Percentiles rank a stretch among this genome's conserved stretches.
phyloP scores from a whole-genome alignment of 2,329 filamentous ascomycete genomes.

The Xylaria sp. region DNA sequence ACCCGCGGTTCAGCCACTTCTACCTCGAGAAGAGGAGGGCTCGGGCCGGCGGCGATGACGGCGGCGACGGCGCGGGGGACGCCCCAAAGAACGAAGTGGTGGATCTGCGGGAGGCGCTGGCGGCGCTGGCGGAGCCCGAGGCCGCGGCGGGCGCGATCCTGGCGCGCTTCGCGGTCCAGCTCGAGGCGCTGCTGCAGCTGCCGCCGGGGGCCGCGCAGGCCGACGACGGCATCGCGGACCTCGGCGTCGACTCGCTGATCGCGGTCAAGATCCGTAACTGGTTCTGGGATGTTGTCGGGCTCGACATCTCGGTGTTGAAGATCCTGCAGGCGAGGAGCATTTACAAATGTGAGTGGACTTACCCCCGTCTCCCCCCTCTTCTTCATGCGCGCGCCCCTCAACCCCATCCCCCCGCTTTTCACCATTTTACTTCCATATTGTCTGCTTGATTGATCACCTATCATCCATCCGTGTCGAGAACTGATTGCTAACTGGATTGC shows the following conservation, averaged over 20 bases:
- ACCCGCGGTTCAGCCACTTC: constrained; percentile 48
- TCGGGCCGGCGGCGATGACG: constrained; percentile 17
- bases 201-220: constrained; percentile 33
- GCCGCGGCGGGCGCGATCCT: constrained; percentile 33
- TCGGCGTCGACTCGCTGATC: constrained; percentile 46
- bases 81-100: constrained; percentile 14
- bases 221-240: constrained; percentile 39
- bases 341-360: constrained; percentile 23
- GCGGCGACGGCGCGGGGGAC: not conserved
- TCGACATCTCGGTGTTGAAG: constrained; percentile 38
- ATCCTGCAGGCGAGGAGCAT: constrained; percentile 35
- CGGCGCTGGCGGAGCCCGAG: constrained; percentile 19
- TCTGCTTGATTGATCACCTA: not conserved
- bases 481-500: not conserved
- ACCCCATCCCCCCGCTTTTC: too few species aligned
- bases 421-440: not conserved
- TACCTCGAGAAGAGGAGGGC: constrained; percentile 29
- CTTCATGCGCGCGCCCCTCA: not conserved
- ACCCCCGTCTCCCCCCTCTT: not conserved
- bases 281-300: constrained; percentile 39
- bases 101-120: constrained; percentile 37
- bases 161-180: constrained; percentile 32
- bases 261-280: constrained; percentile 46
- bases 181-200: constrained; percentile 39
- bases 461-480: not conserved